phyloP scores from a whole-genome alignment of 108 stramenopile species.

The Aureococcus anophagefferens region DNA sequence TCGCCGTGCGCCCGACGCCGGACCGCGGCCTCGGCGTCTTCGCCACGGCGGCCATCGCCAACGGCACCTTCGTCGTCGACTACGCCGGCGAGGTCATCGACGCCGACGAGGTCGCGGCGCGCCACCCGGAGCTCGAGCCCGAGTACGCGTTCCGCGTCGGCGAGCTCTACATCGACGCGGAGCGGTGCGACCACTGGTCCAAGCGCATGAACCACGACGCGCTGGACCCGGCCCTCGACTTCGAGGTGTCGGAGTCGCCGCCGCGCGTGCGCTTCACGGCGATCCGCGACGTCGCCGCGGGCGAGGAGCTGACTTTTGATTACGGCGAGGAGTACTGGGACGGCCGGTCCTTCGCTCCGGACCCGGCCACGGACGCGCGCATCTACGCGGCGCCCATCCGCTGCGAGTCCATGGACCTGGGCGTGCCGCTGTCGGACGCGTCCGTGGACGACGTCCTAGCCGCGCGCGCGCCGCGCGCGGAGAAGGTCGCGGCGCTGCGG shows the following conservation, averaged over 20 bases:
- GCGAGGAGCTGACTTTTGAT: slow-evolving; percentile 17
- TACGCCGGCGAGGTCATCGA: background rate
- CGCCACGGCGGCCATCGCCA: background rate
- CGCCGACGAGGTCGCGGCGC: background rate
- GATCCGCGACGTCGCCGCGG: slow-evolving; percentile 1
- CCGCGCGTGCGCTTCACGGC: slow-evolving; percentile 17
- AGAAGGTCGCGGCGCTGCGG: background rate
- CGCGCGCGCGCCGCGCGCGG: background rate
- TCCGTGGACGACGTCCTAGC: slow-evolving; percentile 23
- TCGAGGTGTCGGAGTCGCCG: background rate
- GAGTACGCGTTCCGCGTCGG: background rate
- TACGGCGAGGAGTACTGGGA: slow-evolving; percentile 6
- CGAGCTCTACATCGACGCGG: background rate
- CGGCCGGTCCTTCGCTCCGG: background rate
- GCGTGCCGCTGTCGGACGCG: slow-evolving; percentile 6
- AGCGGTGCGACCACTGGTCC: background rate
- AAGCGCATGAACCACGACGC: background rate
- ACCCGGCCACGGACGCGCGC: background rate
- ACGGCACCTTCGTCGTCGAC: background rate
- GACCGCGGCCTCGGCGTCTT: background rate
- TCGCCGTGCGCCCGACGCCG: background rate
- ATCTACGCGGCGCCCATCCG: background rate
- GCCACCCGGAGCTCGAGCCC: background rate
- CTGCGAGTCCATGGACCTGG: background rate
- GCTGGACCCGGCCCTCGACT: background rate